Percentiles rank a stretch among this genome's conserved stretches.
Evolutionary conservation across 208 protist genomes (phyloP).

Genomic region (Acanthamoeba lenticulata): DNA sequence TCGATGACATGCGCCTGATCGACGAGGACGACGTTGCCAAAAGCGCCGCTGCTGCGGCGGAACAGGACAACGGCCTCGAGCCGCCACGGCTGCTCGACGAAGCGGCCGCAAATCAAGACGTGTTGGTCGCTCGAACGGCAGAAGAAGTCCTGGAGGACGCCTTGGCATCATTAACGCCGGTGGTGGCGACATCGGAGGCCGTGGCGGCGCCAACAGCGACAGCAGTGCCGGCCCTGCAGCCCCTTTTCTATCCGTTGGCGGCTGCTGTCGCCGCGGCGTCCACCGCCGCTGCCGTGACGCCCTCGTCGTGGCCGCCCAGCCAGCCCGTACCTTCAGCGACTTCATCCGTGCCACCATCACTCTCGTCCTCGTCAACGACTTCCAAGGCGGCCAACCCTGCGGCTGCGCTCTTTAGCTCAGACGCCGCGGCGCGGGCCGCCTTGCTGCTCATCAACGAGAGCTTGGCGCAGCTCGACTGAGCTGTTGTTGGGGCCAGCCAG

Average conservation of each 20-base stretch:
- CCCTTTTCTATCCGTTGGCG: neutral
- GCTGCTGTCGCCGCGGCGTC: neutral
- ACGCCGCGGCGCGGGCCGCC: neutral
- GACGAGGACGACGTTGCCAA: too few species aligned
- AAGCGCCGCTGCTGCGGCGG: too few species aligned
- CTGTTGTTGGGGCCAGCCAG: too few species aligned
- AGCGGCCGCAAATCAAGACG: too few species aligned
- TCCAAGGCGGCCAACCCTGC: too few species aligned
- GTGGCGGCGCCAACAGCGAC: neutral
- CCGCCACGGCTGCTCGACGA: too few species aligned
- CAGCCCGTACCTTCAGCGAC: too few species aligned
- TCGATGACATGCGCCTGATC: too few species aligned
- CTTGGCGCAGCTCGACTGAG: slow-evolving; percentile 10
- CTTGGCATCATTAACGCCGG: neutral
- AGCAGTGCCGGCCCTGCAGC: neutral
- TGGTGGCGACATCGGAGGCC: neutral
- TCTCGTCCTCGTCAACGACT: neutral
- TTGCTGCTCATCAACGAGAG: slow-evolving; percentile 29
- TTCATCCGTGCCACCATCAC: neutral
- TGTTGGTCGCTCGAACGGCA: too few species aligned
- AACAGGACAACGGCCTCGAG: too few species aligned
- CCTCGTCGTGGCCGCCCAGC: too few species aligned
- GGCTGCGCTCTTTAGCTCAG: neutral
- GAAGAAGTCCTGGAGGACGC: too few species aligned
- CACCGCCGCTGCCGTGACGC: neutral